These are phyloP conservation scores for Globisporangium nodosum DNA, from an alignment of 352 stramenopile genomes.

Conservation along the genomic window DNA sequence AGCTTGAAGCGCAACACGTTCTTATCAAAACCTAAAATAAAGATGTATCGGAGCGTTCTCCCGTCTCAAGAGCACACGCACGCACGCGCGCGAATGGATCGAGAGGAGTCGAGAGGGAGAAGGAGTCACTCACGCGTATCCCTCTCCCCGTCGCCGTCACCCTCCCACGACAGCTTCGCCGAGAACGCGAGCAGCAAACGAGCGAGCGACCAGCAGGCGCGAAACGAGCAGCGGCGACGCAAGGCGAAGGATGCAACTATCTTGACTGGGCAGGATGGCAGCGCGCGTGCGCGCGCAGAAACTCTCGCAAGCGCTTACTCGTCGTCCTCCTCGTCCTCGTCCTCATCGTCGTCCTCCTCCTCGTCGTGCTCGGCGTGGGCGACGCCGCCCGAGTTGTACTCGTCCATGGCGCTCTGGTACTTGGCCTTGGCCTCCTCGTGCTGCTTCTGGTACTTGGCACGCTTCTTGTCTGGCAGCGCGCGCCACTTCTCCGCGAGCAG, in stretches of 20 bases:
- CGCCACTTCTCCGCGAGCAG: constrained; percentile 83
- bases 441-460: constrained; percentile 86
- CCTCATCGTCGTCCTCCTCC: constrained; percentile 61
- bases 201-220: neutral
- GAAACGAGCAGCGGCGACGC: neutral
- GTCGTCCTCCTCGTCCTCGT: constrained; percentile 65
- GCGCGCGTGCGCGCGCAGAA: neutral
- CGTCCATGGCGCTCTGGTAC: constrained; percentile 89
- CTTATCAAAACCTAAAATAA: constrained; percentile 21
- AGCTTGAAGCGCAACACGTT: constrained; percentile 2
- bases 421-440: constrained; percentile 77
- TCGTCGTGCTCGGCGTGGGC: constrained; percentile 28
- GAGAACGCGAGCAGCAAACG: too few relatives aligned
- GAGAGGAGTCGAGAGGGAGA: neutral
- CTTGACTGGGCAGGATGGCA: constrained; percentile 4
- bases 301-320: constrained; percentile 29
- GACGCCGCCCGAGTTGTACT: constrained; percentile 76
- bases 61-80: neutral
- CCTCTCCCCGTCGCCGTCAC: too few relatives aligned
- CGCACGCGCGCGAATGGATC: neutral
- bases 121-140: neutral
- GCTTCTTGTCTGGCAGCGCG: constrained; percentile 89
- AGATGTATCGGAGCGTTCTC: constrained; percentile 19
- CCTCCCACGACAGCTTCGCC: too few relatives aligned
- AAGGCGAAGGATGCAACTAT: constrained; percentile 15